Base-by-base conservation (phyloP, 495 filamentous ascomycete genomes). In the Barbatosphaeria neglecta region DNA sequence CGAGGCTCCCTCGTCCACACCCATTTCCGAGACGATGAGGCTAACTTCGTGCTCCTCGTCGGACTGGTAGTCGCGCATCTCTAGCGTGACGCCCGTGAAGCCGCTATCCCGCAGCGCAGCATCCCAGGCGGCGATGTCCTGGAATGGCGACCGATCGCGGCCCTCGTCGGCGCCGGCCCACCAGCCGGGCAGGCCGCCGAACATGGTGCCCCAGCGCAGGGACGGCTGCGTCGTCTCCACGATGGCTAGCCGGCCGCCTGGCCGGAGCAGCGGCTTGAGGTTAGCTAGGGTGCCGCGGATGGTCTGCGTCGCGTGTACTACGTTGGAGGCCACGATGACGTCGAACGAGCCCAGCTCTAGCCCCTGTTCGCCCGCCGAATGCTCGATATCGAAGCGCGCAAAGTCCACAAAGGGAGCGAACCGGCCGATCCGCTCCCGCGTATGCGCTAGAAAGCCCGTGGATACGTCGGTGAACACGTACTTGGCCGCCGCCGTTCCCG, bases 391-490 rank as follows among this genome's bases (percentile, higher is more conserved):
- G n/a, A 63, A 44, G 1, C 28, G 41, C 4, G 46, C 40, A 45
- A 58, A 59, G 4, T 22, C 31, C 33, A 64, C 31, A 6, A 15
- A 15, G 13, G 31, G 31, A 11, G 15, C 31, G 31, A 35, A 35
- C 4, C 31, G 31, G 31, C 31, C 31, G 31, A 35, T 35, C 13
- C 31, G 31, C 31, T 35, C 31, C 13, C 31, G 31, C 31, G 31
- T 35, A n/a, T 35, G 31, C 9, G 63, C 55, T 17, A 76, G 66
- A 41, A 74, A 76, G 0, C 65, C 65, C 1, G 63, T 33, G 1
- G 70, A 74, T 6, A 77, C 64, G 44, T 77, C 74, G 0, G 73
- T 75, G 44, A 74, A 77, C 4, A 45, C 49, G 38, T 67, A 69
- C 13, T 52, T 35, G 1, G 31, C 31, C 9, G 31, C n/a, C n/a